Conservation (phyloP, 75 land plant genomes). For the Sequoia sempervirens region DNA sequence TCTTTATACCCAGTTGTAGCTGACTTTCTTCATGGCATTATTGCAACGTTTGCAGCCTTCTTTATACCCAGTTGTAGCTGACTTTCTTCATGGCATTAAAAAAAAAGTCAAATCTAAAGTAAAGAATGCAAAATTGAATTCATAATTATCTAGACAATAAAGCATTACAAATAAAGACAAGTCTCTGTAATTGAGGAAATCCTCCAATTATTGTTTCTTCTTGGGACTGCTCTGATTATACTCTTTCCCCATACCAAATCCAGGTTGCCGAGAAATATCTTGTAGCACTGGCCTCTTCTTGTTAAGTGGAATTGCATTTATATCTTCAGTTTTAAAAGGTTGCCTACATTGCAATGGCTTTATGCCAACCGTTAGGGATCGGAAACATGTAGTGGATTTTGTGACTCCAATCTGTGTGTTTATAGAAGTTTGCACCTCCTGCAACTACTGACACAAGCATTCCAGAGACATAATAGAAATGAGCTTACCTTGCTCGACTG, state of each 20-base stretch:
- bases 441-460: conserved; percentile 13
- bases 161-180: background rate
- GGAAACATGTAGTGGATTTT: conserved; percentile 15
- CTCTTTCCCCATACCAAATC: conserved; percentile 35
- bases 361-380: conserved; percentile 22
- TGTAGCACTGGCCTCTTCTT: conserved; percentile 13
- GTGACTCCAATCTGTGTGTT: conserved; percentile 12
- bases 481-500: no score
- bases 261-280: conserved; percentile 36
- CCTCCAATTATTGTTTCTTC: conserved; percentile 51
- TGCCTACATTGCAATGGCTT: conserved; percentile 16
- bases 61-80: conserved; percentile 31
- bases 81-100: conserved; percentile 44
- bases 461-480: conserved; percentile 10
- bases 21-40: conserved; percentile 44
- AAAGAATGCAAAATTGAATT: background rate
- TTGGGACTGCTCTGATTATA: conserved; percentile 49
- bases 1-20: conserved; percentile 41
- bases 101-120: conserved; percentile 5
- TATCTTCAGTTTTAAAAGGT: conserved; percentile 8
- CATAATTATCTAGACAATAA: background rate
- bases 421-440: conserved; percentile 17
- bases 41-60: conserved; percentile 80
- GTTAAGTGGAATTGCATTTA: conserved; percentile 1
- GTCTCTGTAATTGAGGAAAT: background rate